Evolutionary conservation across 139 green algal genomes (phyloP), one percentile per base, ranked within the genome.

Genomic region (Desmodesmus armatus): DNA sequence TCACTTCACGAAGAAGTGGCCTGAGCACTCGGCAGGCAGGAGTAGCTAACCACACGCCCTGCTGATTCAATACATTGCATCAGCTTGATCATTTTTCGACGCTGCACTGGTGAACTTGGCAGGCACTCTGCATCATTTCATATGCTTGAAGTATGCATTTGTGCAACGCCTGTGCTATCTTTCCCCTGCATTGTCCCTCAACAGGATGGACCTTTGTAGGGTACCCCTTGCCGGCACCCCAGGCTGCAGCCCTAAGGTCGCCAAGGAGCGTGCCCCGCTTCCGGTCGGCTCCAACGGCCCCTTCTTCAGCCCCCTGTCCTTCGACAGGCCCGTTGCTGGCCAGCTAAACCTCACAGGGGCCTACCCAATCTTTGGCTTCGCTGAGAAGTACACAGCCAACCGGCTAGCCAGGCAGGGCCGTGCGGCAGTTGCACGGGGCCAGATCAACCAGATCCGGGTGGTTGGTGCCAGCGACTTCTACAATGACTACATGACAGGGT

Each of bases 401-500:
- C 37, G 71, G 53, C 55, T 82, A 55, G 76, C 55, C 3, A 35
- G 55, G 27, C 76, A 82, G 55, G 76, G 76, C 76, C 35, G 76
- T 3, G 55, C 53, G 27, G 76, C 76, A 6, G 39, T 82, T 1
- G 55, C 63, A 5, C 35, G 25, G 5, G 76, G 55, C 25, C 9
- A 55, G 53, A 51, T 23, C n/a, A 7, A 39, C 5, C 76, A 53
- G 11, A 53, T 84, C 62, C 65, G n/a, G n/a, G 67, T 86, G 44
- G 71, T 86, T 17, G 80, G 80, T 9, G 80, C 80, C 13, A 71
- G 67, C 9, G 25, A 51, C 11, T 19, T 60, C 4, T 86, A 86
- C 67, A 79, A 86, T 43, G 80, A 86, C 80, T 86, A 80, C 67
- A 86, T 86, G 25, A 72, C 80, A 3, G 80, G 80, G 27, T 86